phyloP scores from a whole-genome alignment of 176 grass and related monocot genomes.

The Oryza meyeriana region DNA sequence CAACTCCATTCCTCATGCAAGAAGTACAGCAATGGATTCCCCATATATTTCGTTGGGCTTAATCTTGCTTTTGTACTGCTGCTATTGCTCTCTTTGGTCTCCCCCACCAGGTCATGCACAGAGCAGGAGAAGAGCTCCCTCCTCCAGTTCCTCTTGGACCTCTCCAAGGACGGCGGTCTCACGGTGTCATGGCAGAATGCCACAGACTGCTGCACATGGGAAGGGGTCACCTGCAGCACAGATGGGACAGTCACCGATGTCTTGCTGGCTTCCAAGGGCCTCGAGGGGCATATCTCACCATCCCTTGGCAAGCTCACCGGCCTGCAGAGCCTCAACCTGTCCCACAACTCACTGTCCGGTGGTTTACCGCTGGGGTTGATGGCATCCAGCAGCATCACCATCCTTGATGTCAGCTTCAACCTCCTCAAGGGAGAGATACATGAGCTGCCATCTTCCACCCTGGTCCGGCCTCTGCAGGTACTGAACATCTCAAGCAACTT shows the following conservation, averaged over 20 bases:
- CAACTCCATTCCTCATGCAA: conserved; percentile 18
- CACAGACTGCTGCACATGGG: conserved; percentile 39
- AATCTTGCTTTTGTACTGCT: neutral
- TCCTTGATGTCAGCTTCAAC: conserved; percentile 44
- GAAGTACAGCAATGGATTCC: neutral
- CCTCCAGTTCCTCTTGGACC: conserved; percentile 22
- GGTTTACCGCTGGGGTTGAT: conserved; percentile 5
- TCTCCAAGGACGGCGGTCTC: conserved; percentile 4
- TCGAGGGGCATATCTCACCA: conserved; percentile 22
- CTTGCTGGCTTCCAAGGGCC: conserved; percentile 14
- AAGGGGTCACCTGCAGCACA: conserved; percentile 28
- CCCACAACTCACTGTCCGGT: conserved; percentile 30
- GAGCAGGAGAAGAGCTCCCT: conserved; percentile 40
- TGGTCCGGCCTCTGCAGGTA: conserved; percentile 20
- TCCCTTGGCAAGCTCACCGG: conserved; percentile 22
- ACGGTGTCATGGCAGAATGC: conserved; percentile 25
- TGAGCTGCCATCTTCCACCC: neutral
- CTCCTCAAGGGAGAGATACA: neutral
- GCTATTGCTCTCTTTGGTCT: conserved; percentile 7
- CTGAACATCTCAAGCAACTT: conserved; percentile 48
- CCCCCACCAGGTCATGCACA: conserved; percentile 21
- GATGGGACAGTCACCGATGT: conserved; percentile 6
- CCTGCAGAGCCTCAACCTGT: conserved; percentile 31
- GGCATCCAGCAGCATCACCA: conserved; percentile 12
- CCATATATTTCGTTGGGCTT: neutral